These are phyloP conservation scores for Bothriochloa decipiens DNA, from an alignment of 176 grass and related monocot genomes.

Conservation along the genomic window DNA sequence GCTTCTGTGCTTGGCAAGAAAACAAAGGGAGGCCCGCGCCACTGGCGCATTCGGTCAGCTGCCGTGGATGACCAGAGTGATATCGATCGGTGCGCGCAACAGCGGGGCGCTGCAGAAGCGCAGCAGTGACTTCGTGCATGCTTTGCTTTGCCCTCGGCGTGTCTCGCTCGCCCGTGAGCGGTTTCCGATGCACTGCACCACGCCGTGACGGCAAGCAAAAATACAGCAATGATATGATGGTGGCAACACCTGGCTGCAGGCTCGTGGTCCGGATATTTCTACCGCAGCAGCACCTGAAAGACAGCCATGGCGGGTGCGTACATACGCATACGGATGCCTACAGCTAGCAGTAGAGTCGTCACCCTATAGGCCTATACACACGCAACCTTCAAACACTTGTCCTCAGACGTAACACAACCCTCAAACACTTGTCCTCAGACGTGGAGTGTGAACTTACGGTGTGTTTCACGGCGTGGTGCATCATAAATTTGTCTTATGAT, in stretches of 20 bases:
- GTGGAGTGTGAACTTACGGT: no score
- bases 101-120: not conserved
- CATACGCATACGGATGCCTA: not conserved
- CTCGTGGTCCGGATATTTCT: not conserved
- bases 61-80: not conserved
- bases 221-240: conserved; percentile 28
- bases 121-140: not conserved
- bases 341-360: no score
- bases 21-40: conserved; percentile 16
- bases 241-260: conserved; percentile 18
- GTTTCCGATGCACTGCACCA: conserved; percentile 35
- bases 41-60: not conserved
- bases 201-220: not conserved
- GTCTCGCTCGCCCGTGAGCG: conserved; percentile 7
- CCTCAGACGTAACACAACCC: no score
- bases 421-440: no score
- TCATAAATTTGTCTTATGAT: no score
- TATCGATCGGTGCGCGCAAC: conserved; percentile 20
- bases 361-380: no score
- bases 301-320: not conserved
- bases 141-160: not conserved
- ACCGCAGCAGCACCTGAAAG: conserved; percentile 11
- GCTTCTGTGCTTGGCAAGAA: conserved; percentile 19
- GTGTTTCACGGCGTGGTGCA: no score
- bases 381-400: no score